These are phyloP conservation scores for Puccinellia tenuiflora DNA, from an alignment of 176 grass and related monocot species.

Conservation along the genomic window DNA sequence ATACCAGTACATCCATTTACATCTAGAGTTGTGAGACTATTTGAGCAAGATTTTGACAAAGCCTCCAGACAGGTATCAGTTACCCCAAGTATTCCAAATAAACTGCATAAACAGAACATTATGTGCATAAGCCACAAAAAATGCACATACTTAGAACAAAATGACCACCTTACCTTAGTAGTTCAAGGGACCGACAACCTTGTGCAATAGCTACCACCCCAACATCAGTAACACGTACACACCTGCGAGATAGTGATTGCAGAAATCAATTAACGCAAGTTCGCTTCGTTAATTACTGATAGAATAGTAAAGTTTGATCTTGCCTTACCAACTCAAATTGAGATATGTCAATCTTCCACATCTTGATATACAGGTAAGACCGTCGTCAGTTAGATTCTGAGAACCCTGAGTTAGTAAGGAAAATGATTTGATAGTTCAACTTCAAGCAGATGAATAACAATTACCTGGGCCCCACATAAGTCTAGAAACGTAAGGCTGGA, in stretches of 20 bases:
- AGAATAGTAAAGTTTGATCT: not conserved
- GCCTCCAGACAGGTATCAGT: constrained; percentile 71
- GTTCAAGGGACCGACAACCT: constrained; percentile 56
- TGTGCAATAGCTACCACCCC: constrained; percentile 67
- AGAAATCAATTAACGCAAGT: not conserved
- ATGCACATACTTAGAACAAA: not conserved
- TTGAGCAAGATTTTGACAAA: constrained; percentile 60
- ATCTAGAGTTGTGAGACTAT: constrained; percentile 73
- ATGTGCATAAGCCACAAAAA: not conserved
- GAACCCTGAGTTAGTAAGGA: constrained; percentile 17
- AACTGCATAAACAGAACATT: constrained; percentile 37
- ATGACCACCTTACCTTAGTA: constrained; percentile 57
- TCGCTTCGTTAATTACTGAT: not conserved
- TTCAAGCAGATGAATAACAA: constrained; percentile 10
- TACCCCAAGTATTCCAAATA: constrained; percentile 86
- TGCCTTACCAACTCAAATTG: constrained; percentile 77
- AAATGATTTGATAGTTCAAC: not conserved
- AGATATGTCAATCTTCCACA: constrained; percentile 59
- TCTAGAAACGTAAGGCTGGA: constrained; percentile 77
- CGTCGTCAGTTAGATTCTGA: constrained; percentile 76
- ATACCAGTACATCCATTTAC: constrained; percentile 87
- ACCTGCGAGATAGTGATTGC: constrained; percentile 45
- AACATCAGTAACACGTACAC: constrained; percentile 73
- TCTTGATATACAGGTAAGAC: constrained; percentile 69
- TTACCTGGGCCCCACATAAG: constrained; percentile 91